Conservation (phyloP, 768 basidiomycete genomes). For the Boletus rex-veris region DNA sequence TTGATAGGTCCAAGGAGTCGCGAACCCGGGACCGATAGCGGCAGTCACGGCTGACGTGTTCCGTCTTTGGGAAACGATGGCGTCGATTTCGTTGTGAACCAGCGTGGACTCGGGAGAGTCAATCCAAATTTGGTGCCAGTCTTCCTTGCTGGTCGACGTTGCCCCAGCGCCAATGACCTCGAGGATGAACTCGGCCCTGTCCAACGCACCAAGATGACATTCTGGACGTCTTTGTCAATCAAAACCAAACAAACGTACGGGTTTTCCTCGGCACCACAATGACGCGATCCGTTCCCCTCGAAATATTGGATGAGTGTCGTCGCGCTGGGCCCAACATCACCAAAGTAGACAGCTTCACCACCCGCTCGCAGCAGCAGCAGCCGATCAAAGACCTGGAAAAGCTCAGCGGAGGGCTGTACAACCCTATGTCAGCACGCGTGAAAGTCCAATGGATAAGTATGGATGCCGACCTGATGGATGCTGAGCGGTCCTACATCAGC, state of each 20-base stretch:
- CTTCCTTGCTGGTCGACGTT: conserved; percentile 47
- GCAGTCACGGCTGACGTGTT: conserved; percentile 37
- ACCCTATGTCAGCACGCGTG: not conserved
- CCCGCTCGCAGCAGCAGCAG: conserved; percentile 75
- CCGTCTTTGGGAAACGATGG: conserved; percentile 48
- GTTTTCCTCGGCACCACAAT: conserved; percentile 66
- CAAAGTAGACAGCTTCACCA: conserved; percentile 66
- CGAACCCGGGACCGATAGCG: conserved; percentile 43
- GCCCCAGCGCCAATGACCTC: conserved; percentile 75
- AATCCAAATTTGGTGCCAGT: conserved; percentile 67
- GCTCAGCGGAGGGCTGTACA: conserved; percentile 68
- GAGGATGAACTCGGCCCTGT: conserved; percentile 60
- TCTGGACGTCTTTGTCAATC: conserved; percentile 38
- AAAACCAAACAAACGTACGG: conserved; percentile 43
- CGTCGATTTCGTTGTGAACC: conserved; percentile 39
- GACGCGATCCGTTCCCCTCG: conserved; percentile 59
- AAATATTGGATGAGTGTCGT: conserved; percentile 72
- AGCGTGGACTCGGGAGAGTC: conserved; percentile 43
- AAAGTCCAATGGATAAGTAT: too few relatives aligned
- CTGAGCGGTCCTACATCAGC: conserved; percentile 18
- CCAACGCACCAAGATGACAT: conserved; percentile 33
- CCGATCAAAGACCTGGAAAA: conserved; percentile 80
- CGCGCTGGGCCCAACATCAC: conserved; percentile 64
- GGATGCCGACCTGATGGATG: conserved; percentile 37
- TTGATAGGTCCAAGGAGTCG: conserved; percentile 53